Conservation (phyloP, 345 rosid species). For the Psidium guajava region DNA sequence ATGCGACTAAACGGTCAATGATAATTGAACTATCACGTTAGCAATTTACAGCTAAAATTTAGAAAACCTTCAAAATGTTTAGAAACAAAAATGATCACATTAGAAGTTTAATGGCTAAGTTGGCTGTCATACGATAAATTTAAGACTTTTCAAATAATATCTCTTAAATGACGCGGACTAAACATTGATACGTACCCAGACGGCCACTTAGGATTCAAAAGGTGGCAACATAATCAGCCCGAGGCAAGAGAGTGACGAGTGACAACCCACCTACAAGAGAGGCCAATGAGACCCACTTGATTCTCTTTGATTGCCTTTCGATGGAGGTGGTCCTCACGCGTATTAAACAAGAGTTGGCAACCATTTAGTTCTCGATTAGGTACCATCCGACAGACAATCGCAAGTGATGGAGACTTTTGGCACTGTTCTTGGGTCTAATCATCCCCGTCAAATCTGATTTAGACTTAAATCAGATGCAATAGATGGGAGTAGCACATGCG, state of each 20-base stretch:
- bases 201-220: neutral
- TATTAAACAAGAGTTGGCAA: neutral
- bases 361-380: neutral
- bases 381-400: neutral
- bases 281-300: neutral
- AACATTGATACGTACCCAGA: too few relatives aligned
- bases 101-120: too few relatives aligned
- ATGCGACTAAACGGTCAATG: too few relatives aligned
- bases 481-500: neutral
- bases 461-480: neutral
- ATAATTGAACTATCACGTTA: too few relatives aligned
- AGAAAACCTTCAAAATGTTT: too few relatives aligned
- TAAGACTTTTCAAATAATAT: too few relatives aligned
- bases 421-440: neutral
- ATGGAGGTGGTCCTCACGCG: neutral
- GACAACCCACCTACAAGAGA: neutral
- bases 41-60: too few relatives aligned
- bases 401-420: neutral
- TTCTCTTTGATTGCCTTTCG: neutral
- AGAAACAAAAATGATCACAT: too few relatives aligned
- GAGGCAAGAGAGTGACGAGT: neutral
- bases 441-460: neutral
- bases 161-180: too few relatives aligned
- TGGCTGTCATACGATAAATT: too few relatives aligned
- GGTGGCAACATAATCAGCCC: neutral